Percentiles rank a stretch among this genome's conserved stretches.
Conservation (phyloP, 2,329 filamentous ascomycete species). For the Fusarium veterinarium region DNA sequence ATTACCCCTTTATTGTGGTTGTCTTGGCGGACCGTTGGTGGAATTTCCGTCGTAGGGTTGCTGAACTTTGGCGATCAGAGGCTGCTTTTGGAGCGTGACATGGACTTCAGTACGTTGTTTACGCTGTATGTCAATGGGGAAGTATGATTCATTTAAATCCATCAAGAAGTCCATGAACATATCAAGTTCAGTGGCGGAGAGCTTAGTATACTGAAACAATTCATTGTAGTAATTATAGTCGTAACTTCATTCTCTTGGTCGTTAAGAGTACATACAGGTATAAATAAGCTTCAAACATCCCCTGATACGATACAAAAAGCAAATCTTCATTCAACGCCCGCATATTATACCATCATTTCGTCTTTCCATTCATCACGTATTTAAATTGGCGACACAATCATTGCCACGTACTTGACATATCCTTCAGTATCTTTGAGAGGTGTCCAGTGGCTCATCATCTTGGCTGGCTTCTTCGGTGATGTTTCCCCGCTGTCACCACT, state of each 20-base stretch:
- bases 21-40: background rate
- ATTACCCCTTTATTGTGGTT: background rate
- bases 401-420: slow-evolving; percentile 42
- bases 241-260: slow-evolving; percentile 36
- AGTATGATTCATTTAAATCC: accelerated
- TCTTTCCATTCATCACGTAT: background rate
- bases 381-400: slow-evolving; percentile 37
- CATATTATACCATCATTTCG: background rate
- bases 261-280: slow-evolving; percentile 34
- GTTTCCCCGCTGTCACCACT: slow-evolving; percentile 30
- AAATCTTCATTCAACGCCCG: background rate
- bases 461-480: slow-evolving; percentile 34
- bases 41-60: background rate
- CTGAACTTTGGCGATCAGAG: background rate
- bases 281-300: slow-evolving; percentile 12
- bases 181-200: background rate
- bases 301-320: slow-evolving; percentile 17
- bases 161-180: background rate
- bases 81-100: background rate
- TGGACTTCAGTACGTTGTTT: accelerated
- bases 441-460: slow-evolving; percentile 47
- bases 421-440: slow-evolving; percentile 43
- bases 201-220: background rate
- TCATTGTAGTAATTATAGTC: slow-evolving; percentile 16
- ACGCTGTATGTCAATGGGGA: background rate